A percentile compares a stretch with the other conserved stretches of the same genome.
Evolutionary conservation across 2,329 filamentous ascomycete genomes (phyloP).

Genomic region (Ophioceras dolichostomum): DNA sequence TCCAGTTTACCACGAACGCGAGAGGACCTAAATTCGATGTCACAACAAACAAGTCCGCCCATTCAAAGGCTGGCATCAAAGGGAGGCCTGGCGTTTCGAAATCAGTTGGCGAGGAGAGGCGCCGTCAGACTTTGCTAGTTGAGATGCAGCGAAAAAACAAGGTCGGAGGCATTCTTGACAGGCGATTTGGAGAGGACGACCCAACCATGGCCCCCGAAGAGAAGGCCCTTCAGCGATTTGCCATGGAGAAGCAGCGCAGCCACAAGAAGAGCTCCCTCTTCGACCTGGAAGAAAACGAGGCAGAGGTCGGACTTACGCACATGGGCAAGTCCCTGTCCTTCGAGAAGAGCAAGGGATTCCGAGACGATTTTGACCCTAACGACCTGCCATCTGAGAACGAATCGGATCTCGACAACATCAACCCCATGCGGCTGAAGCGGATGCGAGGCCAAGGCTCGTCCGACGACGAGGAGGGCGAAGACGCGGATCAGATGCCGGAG

Average conservation of each 20-base stretch:
- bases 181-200: conserved; percentile 92
- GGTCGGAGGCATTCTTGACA: conserved; percentile 82
- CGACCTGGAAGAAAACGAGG: conserved; percentile 77
- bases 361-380: conserved; percentile 71
- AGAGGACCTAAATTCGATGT: conserved; percentile 77
- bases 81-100: conserved; percentile 76
- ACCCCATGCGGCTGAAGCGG: conserved; percentile 42
- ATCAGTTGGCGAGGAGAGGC: conserved; percentile 75
- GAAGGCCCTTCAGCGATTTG: conserved; percentile 81
- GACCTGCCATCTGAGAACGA: conserved; percentile 53
- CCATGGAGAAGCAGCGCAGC: conserved; percentile 69
- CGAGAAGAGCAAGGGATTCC: conserved; percentile 36
- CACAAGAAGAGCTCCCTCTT: conserved; percentile 73
- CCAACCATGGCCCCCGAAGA: conserved; percentile 89
- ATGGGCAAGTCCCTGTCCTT: conserved; percentile 64
- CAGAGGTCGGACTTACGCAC: conserved; percentile 66
- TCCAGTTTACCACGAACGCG: conserved; percentile 76
- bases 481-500: conserved; percentile 51
- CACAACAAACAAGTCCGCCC: conserved; percentile 50
- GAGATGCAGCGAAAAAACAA: conserved; percentile 87
- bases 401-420: conserved; percentile 41
- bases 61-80: conserved; percentile 42
- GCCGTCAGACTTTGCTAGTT: conserved; percentile 71
- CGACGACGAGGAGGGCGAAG: conserved; percentile 32
- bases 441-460: conserved; percentile 31